A percentile compares a stretch with the other conserved stretches of the same genome.
These are phyloP conservation scores for Tylopilus vinaceipallidus DNA, from an alignment of 768 basidiomycete genomes.

Conservation along the genomic window DNA sequence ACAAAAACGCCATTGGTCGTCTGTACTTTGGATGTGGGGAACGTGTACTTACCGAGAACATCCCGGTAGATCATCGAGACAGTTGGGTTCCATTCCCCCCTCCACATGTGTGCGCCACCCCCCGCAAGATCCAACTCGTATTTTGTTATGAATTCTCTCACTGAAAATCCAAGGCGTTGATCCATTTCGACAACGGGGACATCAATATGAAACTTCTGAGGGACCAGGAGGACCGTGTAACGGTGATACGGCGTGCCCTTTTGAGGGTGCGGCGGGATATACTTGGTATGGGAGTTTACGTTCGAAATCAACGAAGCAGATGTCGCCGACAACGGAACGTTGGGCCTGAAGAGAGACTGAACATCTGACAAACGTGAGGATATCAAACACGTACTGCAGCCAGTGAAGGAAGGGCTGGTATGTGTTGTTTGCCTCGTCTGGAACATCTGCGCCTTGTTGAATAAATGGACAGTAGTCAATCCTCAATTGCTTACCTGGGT, in stretches of 20 bases:
- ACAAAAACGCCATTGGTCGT: not conserved
- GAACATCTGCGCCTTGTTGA: conserved; percentile 60
- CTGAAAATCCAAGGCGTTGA: conserved; percentile 60
- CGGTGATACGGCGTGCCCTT: conserved; percentile 89
- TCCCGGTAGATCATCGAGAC: conserved; percentile 66
- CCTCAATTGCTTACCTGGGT: conserved; percentile 59
- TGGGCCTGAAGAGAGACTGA: conserved; percentile 51
- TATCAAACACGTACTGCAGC: conserved; percentile 58
- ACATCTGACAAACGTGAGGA: not conserved
- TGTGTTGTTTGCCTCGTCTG: conserved; percentile 61
- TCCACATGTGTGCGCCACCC: conserved; percentile 82
- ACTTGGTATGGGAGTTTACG: conserved; percentile 60
- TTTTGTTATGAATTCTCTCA: conserved; percentile 57
- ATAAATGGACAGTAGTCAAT: not conserved
- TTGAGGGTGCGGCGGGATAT: conserved; percentile 91
- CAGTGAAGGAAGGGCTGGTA: conserved; percentile 82
- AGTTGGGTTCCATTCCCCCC: conserved; percentile 68
- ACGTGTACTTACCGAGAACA: conserved; percentile 56
- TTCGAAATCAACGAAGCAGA: conserved; percentile 39
- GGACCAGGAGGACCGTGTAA: conserved; percentile 74
- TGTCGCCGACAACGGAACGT: conserved; percentile 72
- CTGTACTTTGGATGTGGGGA: not conserved
- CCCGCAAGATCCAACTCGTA: conserved; percentile 51
- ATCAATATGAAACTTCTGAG: conserved; percentile 51
- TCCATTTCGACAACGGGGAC: conserved; percentile 46